phyloP scores from a whole-genome alignment of 2,329 filamentous ascomycete genomes.

The Botryotinia convoluta region DNA sequence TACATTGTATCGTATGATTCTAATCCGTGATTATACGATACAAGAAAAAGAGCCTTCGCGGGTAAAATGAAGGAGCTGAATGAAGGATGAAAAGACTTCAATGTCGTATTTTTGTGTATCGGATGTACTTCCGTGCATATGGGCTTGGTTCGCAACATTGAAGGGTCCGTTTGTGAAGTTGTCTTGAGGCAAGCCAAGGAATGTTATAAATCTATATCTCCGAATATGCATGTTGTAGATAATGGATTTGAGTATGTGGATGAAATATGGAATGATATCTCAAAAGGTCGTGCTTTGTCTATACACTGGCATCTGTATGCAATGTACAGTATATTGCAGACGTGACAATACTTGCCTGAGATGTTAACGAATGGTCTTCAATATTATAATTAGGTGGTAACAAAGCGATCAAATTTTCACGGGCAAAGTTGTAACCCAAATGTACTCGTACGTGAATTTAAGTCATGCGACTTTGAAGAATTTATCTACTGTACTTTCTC shows the following conservation, averaged over 20 bases:
- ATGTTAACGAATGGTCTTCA: not conserved
- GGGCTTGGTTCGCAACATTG: not conserved
- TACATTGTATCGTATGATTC: slow-evolving; percentile 1
- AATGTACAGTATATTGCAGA: slow-evolving; percentile 1
- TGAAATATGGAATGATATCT: not conserved
- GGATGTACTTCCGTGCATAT: not conserved
- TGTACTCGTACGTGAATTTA: slow-evolving; percentile 1
- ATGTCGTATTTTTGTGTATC: not conserved
- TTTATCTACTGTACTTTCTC: not conserved
- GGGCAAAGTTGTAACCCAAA: not conserved
- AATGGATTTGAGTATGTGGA: not conserved
- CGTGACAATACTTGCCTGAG: not conserved
- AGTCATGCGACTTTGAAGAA: slow-evolving; percentile 17
- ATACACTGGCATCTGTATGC: not conserved
- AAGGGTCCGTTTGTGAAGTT: not conserved
- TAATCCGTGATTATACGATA: not conserved
- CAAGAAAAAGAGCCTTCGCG: not conserved
- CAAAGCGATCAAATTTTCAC: not conserved
- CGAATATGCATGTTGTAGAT: not conserved
- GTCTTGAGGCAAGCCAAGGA: not conserved
- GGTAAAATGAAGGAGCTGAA: slow-evolving; percentile 13
- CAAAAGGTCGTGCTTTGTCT: not conserved
- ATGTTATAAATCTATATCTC: not conserved
- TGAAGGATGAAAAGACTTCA: not conserved
- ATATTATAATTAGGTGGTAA: not conserved